phyloP scores from a whole-genome alignment of 75 land plant genomes.

The Adiantum capillusveneris region DNA sequence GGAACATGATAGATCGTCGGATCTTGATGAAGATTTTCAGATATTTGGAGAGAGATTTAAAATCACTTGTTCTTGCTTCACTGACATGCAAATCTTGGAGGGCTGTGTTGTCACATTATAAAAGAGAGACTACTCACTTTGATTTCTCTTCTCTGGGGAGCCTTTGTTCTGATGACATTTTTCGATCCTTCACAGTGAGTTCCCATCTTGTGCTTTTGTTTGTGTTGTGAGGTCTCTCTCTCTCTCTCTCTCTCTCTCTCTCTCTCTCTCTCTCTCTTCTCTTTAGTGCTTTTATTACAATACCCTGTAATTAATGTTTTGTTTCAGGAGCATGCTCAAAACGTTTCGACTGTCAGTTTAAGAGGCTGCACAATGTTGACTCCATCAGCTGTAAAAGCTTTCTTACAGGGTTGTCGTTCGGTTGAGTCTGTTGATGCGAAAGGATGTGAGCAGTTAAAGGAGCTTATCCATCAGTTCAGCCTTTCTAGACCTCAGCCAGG shows the following conservation, averaged over 20 bases:
- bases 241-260: conserved; percentile 6
- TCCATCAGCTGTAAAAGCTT: conserved; percentile 37
- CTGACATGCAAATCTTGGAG: conserved; percentile 84
- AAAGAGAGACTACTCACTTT: conserved; percentile 33
- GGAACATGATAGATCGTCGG: conserved; percentile 39
- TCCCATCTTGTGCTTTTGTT: background rate
- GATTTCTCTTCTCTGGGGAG: conserved; percentile 62
- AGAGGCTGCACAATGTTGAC: conserved; percentile 55
- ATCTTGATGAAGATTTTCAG: conserved; percentile 56
- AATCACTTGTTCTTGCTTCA: conserved; percentile 51
- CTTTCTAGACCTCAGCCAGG: too few relatives aligned
- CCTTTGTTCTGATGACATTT: conserved; percentile 44
- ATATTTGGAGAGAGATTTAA: conserved; percentile 55
- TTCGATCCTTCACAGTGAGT: conserved; percentile 47
- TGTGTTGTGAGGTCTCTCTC: background rate
- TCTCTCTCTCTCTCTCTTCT: conserved; percentile 6
- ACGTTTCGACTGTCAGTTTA: conserved; percentile 36
- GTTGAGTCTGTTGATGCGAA: conserved; percentile 53
- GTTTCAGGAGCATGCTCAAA: conserved; percentile 3
- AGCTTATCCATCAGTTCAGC: conserved; percentile 18
- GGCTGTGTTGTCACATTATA: conserved; percentile 36
- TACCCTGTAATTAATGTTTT: too few relatives aligned
- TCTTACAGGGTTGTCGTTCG: conserved; percentile 42
- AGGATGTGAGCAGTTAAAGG: conserved; percentile 67
- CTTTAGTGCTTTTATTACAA: too few relatives aligned